A percentile compares a stretch with the other conserved stretches of the same genome.
These are phyloP conservation scores for Cucurbita moschata DNA, from an alignment of 306 rosid species.

Conservation along the genomic window DNA sequence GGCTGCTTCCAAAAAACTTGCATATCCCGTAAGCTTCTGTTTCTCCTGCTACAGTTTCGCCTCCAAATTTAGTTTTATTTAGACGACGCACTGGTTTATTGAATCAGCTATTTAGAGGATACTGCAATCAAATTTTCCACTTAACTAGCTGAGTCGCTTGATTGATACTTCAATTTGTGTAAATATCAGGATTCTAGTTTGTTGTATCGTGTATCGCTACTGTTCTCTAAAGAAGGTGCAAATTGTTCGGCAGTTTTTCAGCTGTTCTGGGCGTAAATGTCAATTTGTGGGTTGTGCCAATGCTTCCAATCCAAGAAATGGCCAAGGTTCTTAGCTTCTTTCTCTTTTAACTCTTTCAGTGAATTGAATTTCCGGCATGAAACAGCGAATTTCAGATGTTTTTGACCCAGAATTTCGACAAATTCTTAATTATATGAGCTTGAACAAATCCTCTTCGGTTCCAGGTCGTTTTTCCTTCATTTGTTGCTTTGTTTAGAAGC, in stretches of 20 bases:
- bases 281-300: slow-evolving; percentile 26
- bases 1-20: neutral
- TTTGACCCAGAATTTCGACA: slow-evolving; percentile 69
- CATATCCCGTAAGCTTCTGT: neutral
- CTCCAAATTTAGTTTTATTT: neutral
- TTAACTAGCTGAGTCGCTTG: neutral
- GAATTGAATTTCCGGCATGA: slow-evolving; percentile 3
- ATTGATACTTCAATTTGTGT: neutral
- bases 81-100: neutral
- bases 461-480: slow-evolving; percentile 27
- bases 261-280: slow-evolving; percentile 15
- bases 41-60: neutral
- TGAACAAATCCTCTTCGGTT: slow-evolving; percentile 71
- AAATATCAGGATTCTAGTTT: neutral
- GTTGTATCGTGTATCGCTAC: neutral
- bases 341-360: neutral
- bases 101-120: neutral
- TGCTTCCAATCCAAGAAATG: slow-evolving; percentile 29
- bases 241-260: slow-evolving; percentile 5
- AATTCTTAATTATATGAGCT: slow-evolving; percentile 67
- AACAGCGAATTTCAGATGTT: slow-evolving; percentile 14
- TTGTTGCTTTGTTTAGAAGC: neutral
- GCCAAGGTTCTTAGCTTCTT: slow-evolving; percentile 20
- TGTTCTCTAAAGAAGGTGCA: neutral
- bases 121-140: neutral